Evolutionary conservation across 2,329 filamentous ascomycete species (phyloP).

Genomic region (Pseudocercospora vitis): DNA sequence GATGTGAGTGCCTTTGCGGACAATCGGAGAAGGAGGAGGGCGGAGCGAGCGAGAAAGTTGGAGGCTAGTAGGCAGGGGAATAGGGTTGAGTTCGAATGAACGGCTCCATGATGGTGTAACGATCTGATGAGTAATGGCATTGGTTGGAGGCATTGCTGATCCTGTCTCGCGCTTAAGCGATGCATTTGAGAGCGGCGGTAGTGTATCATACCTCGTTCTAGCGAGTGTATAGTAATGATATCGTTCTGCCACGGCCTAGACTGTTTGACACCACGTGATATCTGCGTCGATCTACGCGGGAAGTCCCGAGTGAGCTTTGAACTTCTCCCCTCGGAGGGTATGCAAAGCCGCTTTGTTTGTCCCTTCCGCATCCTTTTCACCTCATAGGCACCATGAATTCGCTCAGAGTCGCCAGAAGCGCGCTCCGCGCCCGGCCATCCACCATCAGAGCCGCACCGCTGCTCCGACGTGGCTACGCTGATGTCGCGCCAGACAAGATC

Average conservation of each 20-base stretch:
- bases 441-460: slow-evolving; percentile 72
- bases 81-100: slow-evolving; percentile 51
- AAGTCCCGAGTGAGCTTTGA: too few species aligned
- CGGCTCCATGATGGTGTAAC: background rate
- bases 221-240: too few species aligned
- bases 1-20: slow-evolving; percentile 52
- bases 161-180: slow-evolving; percentile 6
- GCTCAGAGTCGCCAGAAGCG: slow-evolving; percentile 86
- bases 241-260: too few species aligned
- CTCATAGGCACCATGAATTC: slow-evolving; percentile 98
- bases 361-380: too few species aligned
- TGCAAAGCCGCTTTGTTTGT: too few species aligned
- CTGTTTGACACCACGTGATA: too few species aligned
- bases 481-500: slow-evolving; percentile 64
- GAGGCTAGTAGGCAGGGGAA: slow-evolving; percentile 39
- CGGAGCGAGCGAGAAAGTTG: slow-evolving; percentile 50
- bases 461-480: slow-evolving; percentile 84
- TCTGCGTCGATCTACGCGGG: too few species aligned
- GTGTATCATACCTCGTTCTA: too few species aligned
- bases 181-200: background rate
- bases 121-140: slow-evolving; percentile 5
- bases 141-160: background rate
- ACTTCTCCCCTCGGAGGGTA: too few species aligned
- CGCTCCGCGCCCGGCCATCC: slow-evolving; percentile 78
- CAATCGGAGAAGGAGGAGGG: slow-evolving; percentile 54